Conservation (phyloP, 2,329 filamentous ascomycete species). For the Tolypocladium guangdongense region DNA sequence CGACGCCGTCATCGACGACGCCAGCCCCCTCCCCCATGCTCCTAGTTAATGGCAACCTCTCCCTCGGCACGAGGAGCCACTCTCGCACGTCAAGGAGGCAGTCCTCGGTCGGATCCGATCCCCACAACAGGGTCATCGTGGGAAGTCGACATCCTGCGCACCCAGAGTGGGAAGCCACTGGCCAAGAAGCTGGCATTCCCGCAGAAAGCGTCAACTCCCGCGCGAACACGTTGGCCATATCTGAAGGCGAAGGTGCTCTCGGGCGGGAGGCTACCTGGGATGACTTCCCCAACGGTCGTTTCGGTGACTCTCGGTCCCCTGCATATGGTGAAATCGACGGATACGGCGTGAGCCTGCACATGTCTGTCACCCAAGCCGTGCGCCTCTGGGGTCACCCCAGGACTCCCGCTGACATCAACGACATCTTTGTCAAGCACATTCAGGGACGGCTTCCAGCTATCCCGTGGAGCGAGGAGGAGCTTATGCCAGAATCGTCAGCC, state of each 20-base stretch:
- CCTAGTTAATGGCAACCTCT: slow-evolving; percentile 38
- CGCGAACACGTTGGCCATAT: slow-evolving; percentile 82
- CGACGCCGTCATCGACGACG: slow-evolving; percentile 38
- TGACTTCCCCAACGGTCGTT: slow-evolving; percentile 92
- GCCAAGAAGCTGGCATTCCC: slow-evolving; percentile 67
- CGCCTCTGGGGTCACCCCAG: slow-evolving; percentile 76
- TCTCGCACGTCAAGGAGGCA: slow-evolving; percentile 45
- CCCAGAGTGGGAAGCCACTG: slow-evolving; percentile 60
- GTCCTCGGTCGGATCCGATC: slow-evolving; percentile 73
- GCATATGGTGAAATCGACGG: slow-evolving; percentile 96
- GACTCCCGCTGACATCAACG: slow-evolving; percentile 59
- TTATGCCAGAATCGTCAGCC: slow-evolving; percentile 70
- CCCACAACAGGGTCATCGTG: slow-evolving; percentile 80
- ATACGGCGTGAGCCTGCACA: slow-evolving; percentile 93
- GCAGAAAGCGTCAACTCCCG: slow-evolving; percentile 64
- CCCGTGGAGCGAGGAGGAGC: slow-evolving; percentile 87
- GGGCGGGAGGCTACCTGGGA: slow-evolving; percentile 97
- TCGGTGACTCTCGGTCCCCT: slow-evolving; percentile 85
- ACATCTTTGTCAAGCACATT: slow-evolving; percentile 72
- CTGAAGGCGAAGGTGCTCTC: slow-evolving; percentile 80
- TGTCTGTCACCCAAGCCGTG: slow-evolving; percentile 74
- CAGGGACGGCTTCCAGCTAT: slow-evolving; percentile 69
- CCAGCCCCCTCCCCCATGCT: slow-evolving; percentile 14
- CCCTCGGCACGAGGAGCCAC: slow-evolving; percentile 19
- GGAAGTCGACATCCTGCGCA: slow-evolving; percentile 48